Evolutionary conservation across 192 early-diverging fungal species (phyloP).

Genomic region (Coemansia sp.): DNA sequence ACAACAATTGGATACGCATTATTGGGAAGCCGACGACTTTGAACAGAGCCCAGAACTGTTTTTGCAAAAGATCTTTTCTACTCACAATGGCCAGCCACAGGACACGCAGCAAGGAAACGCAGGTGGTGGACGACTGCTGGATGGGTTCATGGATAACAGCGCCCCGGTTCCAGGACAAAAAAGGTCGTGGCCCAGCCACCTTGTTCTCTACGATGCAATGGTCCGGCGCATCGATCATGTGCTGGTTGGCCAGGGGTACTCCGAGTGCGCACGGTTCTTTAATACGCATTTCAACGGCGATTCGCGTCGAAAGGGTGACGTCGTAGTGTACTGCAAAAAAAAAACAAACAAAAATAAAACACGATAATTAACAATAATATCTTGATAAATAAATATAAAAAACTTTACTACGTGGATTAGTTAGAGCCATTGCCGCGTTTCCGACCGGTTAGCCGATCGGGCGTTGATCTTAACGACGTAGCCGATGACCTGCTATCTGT

Average conservation of each 20-base stretch:
- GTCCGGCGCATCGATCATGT: slow-evolving; percentile 29
- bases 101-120: no score
- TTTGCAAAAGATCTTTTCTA: slow-evolving; percentile 42
- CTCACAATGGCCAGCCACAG: background rate
- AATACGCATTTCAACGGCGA: slow-evolving; percentile 90
- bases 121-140: background rate
- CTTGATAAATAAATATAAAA: background rate
- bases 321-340: slow-evolving; percentile 64
- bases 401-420: background rate
- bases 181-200: slow-evolving; percentile 64
- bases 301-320: slow-evolving; percentile 72
- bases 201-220: slow-evolving; percentile 78
- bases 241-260: slow-evolving; percentile 56
- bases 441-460: slow-evolving; percentile 30
- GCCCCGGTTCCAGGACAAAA: slow-evolving; percentile 6
- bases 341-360: background rate
- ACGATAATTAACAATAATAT: no score
- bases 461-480: slow-evolving; percentile 24
- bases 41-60: slow-evolving; percentile 69
- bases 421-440: slow-evolving; percentile 11
- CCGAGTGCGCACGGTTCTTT: slow-evolving; percentile 81
- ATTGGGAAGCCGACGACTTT: slow-evolving; percentile 77
- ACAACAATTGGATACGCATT: slow-evolving; percentile 54
- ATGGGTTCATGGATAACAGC: background rate
- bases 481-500: slow-evolving; percentile 46